Percentiles rank a stretch among this genome's conserved stretches.
These are phyloP conservation scores for Penicillium sp. DNA, from an alignment of 2,329 filamentous ascomycete species.

Conservation along the genomic window DNA sequence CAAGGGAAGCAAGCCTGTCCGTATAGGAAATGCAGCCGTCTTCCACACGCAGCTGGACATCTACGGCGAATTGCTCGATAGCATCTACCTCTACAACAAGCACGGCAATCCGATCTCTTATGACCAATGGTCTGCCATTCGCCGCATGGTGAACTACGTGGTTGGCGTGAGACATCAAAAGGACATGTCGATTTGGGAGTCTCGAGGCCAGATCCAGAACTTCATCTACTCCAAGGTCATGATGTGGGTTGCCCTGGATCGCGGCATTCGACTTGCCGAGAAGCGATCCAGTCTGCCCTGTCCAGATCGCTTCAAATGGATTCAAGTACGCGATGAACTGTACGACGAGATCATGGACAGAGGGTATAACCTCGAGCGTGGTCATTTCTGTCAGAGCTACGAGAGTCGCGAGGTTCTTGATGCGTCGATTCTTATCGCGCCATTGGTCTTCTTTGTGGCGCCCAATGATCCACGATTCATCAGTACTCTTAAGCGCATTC, in stretches of 20 bases:
- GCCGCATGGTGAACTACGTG: constrained; percentile 70
- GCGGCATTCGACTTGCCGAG: constrained; percentile 70
- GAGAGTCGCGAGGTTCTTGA: constrained; percentile 70
- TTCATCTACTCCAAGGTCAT: constrained; percentile 83
- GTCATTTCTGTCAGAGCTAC: constrained; percentile 74
- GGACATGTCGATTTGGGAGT: constrained; percentile 85
- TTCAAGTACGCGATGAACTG: constrained; percentile 64
- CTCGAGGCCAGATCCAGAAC: constrained; percentile 72
- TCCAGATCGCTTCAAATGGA: constrained; percentile 67
- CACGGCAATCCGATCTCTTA: constrained; percentile 75
- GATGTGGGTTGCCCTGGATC: constrained; percentile 80
- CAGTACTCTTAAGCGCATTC: constrained; percentile 70
- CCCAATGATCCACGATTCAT: constrained; percentile 76
- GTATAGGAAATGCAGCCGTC: constrained; percentile 75
- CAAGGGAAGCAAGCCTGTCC: constrained; percentile 68
- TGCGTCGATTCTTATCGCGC: constrained; percentile 73
- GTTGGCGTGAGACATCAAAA: constrained; percentile 66
- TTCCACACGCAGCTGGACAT: constrained; percentile 78
- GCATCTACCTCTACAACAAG: constrained; percentile 76
- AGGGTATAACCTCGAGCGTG: constrained; percentile 70
- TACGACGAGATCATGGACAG: constrained; percentile 79
- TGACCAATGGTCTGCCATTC: constrained; percentile 72
- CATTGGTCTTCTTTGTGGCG: constrained; percentile 76
- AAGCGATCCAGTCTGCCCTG: constrained; percentile 72
- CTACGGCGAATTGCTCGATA: constrained; percentile 77